Conservation (phyloP, 495 filamentous ascomycete species). For the Diplogelasinospora grovesii region DNA sequence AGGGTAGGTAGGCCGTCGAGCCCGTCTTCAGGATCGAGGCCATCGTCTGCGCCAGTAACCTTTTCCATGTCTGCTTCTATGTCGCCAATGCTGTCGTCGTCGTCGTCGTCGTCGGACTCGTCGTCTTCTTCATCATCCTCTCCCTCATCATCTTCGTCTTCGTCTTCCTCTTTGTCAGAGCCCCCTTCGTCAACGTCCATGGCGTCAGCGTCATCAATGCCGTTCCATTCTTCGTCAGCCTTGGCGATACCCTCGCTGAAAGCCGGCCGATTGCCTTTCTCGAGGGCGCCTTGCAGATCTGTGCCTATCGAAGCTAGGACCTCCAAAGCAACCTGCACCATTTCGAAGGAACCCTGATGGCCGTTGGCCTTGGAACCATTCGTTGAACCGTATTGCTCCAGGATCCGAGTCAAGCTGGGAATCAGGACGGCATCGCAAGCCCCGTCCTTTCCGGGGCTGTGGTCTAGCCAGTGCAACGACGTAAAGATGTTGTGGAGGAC, state of each 20-base stretch:
- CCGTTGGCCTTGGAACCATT: conserved; percentile 23
- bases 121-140: conserved; percentile 28
- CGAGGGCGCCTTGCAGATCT: conserved; percentile 39
- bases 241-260: conserved; percentile 8
- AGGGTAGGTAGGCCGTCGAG: conserved; percentile 41
- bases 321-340: conserved; percentile 46
- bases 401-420: conserved; percentile 31
- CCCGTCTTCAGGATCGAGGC: conserved; percentile 25
- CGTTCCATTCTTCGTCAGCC: conserved; percentile 21
- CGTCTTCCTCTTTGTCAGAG: conserved; percentile 30
- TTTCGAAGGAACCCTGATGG: conserved; percentile 19
- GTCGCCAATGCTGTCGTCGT: conserved; percentile 44
- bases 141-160: conserved; percentile 23
- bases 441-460: conserved; percentile 38
- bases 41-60: conserved; percentile 43
- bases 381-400: conserved; percentile 25
- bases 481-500: conserved; percentile 48
- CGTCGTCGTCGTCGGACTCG: conserved; percentile 24
- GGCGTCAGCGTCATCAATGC: conserved; percentile 26
- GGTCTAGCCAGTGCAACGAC: conserved; percentile 40
- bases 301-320: conserved; percentile 55
- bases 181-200: conserved; percentile 24
- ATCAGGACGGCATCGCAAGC: conserved; percentile 43
- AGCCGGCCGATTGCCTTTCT: conserved; percentile 26
- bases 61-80: conserved; percentile 53